Base-by-base conservation (phyloP, 257 asterid genomes). In the Pogostemon cablin region DNA sequence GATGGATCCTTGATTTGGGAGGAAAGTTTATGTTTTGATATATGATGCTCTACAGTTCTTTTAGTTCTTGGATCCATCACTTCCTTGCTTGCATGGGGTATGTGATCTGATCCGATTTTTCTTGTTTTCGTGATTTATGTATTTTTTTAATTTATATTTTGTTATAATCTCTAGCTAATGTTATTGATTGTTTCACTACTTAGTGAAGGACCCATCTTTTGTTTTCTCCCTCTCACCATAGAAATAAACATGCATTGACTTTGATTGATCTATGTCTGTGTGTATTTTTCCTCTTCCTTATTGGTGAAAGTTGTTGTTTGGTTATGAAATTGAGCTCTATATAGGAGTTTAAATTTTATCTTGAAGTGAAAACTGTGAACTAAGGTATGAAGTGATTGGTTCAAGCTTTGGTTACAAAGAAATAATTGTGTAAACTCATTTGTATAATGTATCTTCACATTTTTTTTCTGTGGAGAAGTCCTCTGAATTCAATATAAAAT, bases 81-180 rank as follows among this genome's bases (percentile, higher is more conserved):
- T 78, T 90, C 81, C 86, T 87, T 55, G 86, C 89, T 81, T 87
- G 86, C 77, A 83, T 90, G 88, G 95, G 96, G 96, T 90, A 87
- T 67, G 89, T 83, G 43, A 58, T 80, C 86, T 77, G 78, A 72
- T 81, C 32, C 32, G 32, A 25, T 25, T 25, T 25, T 25, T 25
- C 32, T 25, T 25, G 32, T 25, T 25, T 25, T 25, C 86, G 68
- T 72, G 57, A 34, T 71, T 74, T 56, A 9, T 55, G 1, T 53
- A 0, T 10, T 32, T 34, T 56, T 72, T 3, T 32, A 44, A 43
- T 43, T 20, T 12, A 5, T n/a, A 1, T 46, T 15, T 57, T 25
- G 32, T 25, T 25, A 25, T 25, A 25, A 25, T 39, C 41, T 50
- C 4, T 53, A 38, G 37, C 12, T 53, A 5, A 46, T 67, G 46